These are phyloP conservation scores for Diutina ranongensis DNA, from an alignment of 1,139 yeast species.

Conservation along the genomic window DNA sequence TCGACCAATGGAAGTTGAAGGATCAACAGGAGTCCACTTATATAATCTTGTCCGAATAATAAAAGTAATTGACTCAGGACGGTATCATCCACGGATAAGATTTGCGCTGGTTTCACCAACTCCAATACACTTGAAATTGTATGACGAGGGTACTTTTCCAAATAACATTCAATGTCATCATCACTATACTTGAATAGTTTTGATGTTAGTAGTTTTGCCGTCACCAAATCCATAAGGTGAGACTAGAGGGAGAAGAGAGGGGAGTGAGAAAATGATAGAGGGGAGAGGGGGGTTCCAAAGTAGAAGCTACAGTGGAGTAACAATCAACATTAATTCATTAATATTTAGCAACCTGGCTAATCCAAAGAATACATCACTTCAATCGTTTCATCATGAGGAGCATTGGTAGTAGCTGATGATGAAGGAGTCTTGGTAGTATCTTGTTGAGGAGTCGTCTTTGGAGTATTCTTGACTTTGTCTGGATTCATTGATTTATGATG, in stretches of 20 bases:
- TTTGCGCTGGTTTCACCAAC: not conserved
- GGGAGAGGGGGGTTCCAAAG: too few relatives aligned
- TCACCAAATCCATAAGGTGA: not conserved
- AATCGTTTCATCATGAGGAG: not conserved
- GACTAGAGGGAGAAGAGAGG: not conserved
- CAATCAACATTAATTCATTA: too few relatives aligned
- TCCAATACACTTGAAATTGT: not conserved
- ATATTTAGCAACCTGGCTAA: not conserved
- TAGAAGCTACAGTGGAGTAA: too few relatives aligned
- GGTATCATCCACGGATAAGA: not conserved
- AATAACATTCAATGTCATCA: not conserved
- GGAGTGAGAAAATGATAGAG: too few relatives aligned
- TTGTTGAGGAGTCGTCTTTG: not conserved
- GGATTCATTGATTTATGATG: too few relatives aligned
- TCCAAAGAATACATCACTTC: slow-evolving; percentile 1
- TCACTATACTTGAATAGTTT: not conserved
- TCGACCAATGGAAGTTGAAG: not conserved
- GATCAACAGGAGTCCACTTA: not conserved
- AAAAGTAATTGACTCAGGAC: not conserved
- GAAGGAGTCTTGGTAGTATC: not conserved
- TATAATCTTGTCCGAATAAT: not conserved
- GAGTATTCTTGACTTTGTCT: not conserved
- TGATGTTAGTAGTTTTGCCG: not conserved
- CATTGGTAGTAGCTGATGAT: not conserved
- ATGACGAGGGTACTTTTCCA: not conserved